These are phyloP conservation scores for Hypholoma sublateritium DNA, from an alignment of 768 basidiomycete species.

Conservation along the genomic window DNA sequence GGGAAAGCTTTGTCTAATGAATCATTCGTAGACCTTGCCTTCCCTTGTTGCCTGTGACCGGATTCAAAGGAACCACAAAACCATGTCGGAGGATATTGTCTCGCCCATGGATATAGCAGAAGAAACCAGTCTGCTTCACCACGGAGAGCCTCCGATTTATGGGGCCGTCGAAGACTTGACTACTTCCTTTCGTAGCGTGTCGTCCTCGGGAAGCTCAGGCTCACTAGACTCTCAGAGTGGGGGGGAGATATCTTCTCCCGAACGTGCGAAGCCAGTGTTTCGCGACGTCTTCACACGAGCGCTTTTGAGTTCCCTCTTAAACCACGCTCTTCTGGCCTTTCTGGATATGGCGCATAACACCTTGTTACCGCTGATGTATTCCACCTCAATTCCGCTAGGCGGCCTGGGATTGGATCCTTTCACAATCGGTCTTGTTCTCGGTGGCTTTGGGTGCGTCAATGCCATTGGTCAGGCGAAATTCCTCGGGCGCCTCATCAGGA, in stretches of 20 bases:
- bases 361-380: constrained; percentile 44
- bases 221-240: neutral
- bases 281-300: constrained; percentile 26
- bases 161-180: constrained; percentile 4
- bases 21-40: neutral
- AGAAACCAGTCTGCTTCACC: constrained; percentile 9
- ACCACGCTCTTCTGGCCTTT: constrained; percentile 37
- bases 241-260: neutral
- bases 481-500: constrained; percentile 17
- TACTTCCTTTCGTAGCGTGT: neutral
- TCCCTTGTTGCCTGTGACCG: neutral
- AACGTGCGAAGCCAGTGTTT: neutral
- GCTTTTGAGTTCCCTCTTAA: constrained; percentile 30
- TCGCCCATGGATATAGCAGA: neutral
- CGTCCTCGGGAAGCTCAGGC: neutral
- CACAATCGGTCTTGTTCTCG: constrained; percentile 54
- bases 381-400: constrained; percentile 60
- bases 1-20: neutral
- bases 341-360: constrained; percentile 34
- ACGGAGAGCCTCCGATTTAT: constrained; percentile 9
- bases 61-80: neutral
- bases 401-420: constrained; percentile 67
- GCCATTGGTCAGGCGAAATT: constrained; percentile 14
- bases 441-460: constrained; percentile 37
- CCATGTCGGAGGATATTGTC: neutral